Evolutionary conservation across 2,329 filamentous ascomycete genomes (phyloP).

Genomic region (Didymella glomerata): DNA sequence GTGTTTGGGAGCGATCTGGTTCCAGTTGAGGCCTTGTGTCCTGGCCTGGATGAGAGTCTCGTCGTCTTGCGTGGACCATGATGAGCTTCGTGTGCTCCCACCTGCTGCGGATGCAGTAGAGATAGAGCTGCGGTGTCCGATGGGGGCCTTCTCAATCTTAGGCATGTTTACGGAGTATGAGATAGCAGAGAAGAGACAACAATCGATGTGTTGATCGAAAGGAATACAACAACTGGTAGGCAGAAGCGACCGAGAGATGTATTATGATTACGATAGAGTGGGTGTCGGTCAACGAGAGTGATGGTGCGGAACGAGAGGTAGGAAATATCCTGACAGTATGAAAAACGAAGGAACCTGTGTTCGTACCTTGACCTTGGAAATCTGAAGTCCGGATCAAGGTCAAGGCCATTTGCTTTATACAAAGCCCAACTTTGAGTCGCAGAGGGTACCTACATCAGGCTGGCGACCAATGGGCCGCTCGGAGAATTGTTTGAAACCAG

Average conservation of each 20-base stretch:
- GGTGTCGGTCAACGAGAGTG: conserved; percentile 43
- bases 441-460: conserved; percentile 35
- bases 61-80: conserved; percentile 79
- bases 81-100: conserved; percentile 50
- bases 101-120: conserved; percentile 45
- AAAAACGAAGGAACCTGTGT: conserved; percentile 48
- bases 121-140: conserved; percentile 43
- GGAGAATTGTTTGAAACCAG: conserved; percentile 53
- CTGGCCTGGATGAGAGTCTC: conserved; percentile 75
- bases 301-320: conserved; percentile 42
- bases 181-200: conserved; percentile 27
- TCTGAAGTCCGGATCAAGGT: conserved; percentile 36
- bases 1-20: conserved; percentile 76
- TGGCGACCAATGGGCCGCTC: conserved; percentile 42
- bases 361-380: conserved; percentile 38
- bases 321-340: conserved; percentile 43
- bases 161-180: conserved; percentile 53
- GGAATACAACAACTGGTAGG: conserved; percentile 28
- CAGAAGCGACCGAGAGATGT: conserved; percentile 37
- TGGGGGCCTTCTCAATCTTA: conserved; percentile 51
- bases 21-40: conserved; percentile 81
- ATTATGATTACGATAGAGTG: conserved; percentile 46
- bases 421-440: conserved; percentile 29
- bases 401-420: conserved; percentile 45
- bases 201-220: conserved; percentile 22